Conservation (phyloP, 1,284 basidiomycete genomes). For the Gyrodon tennesseensis region DNA sequence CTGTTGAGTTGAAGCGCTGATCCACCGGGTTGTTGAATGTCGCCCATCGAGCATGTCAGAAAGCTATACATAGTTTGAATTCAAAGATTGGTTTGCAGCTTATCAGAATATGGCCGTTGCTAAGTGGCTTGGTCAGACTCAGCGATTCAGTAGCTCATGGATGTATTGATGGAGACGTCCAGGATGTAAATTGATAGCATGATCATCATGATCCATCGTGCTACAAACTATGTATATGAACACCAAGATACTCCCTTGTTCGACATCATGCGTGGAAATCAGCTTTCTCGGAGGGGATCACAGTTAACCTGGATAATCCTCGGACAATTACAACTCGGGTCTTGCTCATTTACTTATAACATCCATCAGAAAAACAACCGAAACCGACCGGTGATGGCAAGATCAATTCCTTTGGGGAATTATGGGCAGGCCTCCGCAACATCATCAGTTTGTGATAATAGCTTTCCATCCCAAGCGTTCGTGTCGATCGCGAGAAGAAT, state of each 20-base stretch:
- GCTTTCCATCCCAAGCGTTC: too few species aligned
- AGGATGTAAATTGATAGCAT: background rate
- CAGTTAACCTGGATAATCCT: background rate
- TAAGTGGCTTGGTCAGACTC: background rate
- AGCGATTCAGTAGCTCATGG: background rate
- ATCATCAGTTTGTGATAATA: too few species aligned
- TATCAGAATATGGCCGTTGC: background rate
- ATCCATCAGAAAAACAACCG: too few species aligned
- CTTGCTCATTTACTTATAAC: background rate
- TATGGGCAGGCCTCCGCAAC: too few species aligned
- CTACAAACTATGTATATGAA: background rate
- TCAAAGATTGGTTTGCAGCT: background rate
- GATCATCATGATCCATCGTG: background rate
- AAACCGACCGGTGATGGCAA: background rate
- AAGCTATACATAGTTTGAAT: background rate
- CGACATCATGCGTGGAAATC: background rate
- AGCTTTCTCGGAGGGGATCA: too few species aligned
- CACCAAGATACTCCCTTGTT: background rate
- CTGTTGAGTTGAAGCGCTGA: constrained; percentile 5
- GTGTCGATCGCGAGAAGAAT: too few species aligned
- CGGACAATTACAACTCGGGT: background rate
- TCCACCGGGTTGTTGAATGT: constrained; percentile 23
- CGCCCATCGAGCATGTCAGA: constrained; percentile 14
- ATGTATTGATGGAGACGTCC: too few species aligned
- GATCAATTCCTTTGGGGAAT: too few species aligned